Evolutionary conservation across 345 rosid genomes (phyloP).

Genomic region (Isatis tinctoria): DNA sequence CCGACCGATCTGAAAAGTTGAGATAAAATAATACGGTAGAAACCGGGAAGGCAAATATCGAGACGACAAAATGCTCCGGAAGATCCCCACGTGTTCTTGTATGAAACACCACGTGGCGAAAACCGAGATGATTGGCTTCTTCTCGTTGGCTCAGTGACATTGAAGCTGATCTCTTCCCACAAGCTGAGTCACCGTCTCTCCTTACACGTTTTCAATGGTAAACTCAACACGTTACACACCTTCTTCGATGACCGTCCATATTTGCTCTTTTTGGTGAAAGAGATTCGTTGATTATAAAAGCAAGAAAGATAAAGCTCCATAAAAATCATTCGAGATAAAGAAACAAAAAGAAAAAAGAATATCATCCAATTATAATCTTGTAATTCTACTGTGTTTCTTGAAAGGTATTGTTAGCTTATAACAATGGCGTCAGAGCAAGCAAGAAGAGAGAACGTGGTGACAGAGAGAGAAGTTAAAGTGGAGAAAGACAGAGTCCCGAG

Average conservation of each 20-base stretch:
- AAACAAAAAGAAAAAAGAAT: background rate
- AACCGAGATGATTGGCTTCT: background rate
- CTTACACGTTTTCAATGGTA: slow-evolving; percentile 30
- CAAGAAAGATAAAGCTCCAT: background rate
- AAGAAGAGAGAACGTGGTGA: slow-evolving; percentile 41
- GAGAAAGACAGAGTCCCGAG: slow-evolving; percentile 65
- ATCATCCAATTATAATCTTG: background rate
- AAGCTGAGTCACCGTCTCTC: slow-evolving; percentile 16
- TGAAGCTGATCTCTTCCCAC: slow-evolving; percentile 3
- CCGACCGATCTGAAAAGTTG: background rate
- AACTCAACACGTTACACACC: slow-evolving; percentile 37
- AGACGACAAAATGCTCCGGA: background rate
- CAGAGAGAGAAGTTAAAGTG: slow-evolving; percentile 38
- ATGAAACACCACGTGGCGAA: slow-evolving; percentile 2
- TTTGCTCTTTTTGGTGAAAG: background rate
- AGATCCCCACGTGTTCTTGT: slow-evolving; percentile 17
- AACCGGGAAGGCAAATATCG: background rate
- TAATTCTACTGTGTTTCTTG: background rate
- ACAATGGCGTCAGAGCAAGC: slow-evolving; percentile 67
- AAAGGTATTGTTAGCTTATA: background rate
- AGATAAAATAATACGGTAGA: background rate
- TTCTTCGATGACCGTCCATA: slow-evolving; percentile 9
- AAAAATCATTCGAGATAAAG: slow-evolving; percentile 4
- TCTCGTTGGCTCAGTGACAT: background rate
- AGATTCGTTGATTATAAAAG: slow-evolving; percentile 12